A percentile compares a stretch with the other conserved stretches of the same genome.
These are phyloP conservation scores for Pseudoneurospora amorphoporcata DNA, from an alignment of 495 filamentous ascomycete species.

Conservation along the genomic window DNA sequence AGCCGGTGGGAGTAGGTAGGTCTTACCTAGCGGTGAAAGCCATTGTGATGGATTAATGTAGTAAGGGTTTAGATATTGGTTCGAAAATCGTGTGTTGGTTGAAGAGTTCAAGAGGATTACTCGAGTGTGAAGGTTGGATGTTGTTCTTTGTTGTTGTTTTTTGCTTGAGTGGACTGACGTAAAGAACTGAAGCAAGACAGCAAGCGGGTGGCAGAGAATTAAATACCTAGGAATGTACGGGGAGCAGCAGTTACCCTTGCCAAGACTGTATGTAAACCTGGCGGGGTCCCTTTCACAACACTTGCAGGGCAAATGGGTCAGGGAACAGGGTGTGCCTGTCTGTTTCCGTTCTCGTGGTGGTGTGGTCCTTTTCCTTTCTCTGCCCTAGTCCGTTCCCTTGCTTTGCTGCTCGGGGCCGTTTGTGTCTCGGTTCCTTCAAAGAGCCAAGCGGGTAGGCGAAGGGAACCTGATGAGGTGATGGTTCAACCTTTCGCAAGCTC, in stretches of 20 bases:
- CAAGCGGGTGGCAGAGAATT: not conserved
- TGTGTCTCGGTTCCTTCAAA: not conserved
- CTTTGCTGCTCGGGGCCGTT: not conserved
- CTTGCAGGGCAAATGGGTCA: not conserved
- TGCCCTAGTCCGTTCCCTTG: not conserved
- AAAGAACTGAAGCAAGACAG: not conserved
- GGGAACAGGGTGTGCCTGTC: not conserved
- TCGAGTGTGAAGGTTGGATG: not conserved
- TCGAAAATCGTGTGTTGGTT: not conserved
- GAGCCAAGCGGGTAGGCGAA: not conserved
- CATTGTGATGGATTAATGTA: slow-evolving; percentile 32
- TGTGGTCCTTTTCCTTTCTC: not conserved
- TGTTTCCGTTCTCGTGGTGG: not conserved
- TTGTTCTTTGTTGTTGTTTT: not conserved
- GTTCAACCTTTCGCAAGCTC: not conserved
- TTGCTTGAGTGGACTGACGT: not conserved
- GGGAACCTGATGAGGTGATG: not conserved
- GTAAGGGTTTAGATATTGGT: not conserved
- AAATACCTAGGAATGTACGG: not conserved
- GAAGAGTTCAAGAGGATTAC: not conserved
- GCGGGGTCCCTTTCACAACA: not conserved
- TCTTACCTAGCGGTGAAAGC: slow-evolving; percentile 56
- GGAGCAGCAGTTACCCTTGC: not conserved
- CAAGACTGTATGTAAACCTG: not conserved
- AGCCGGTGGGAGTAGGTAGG: not conserved